Evolutionary conservation across 345 rosid species (phyloP), one percentile per base, ranked within the genome.

Genomic region (Aquilaria malaccensis): DNA sequence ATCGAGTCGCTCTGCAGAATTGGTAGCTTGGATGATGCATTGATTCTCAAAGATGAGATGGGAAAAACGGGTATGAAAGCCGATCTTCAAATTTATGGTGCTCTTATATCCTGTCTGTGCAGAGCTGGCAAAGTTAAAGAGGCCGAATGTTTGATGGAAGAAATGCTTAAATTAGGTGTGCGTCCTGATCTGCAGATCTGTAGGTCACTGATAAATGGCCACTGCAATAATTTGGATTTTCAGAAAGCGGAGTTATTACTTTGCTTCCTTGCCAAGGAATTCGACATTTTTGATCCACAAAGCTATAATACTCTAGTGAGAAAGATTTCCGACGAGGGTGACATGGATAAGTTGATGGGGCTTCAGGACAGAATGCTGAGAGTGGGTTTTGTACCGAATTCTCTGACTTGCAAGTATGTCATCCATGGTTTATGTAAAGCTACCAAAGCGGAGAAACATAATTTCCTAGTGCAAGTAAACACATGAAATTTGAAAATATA

Each of bases 331-430:
- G 87, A 80, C 64, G 78, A 50, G 22, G 90, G 81, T 56, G 74
- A 80, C 74, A 71, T 69, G 67, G 61, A 67, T 41, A 56, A 60
- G 70, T 70, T 80, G 56, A 78, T 81, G 75, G 82, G 74, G 68
- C 69, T 87, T 71, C 97, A 89, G 50, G 76, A 84, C 10, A 78
- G 85, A 61, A 69, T 84, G 80, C 58, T 80, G 82, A 85, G 74
- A 73, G 33, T 85, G 46, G 97, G 97, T 41, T 84, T 79, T 77
- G 77, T 74, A 58, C 94, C 94, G 22, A 81, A 83, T 68, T 70
- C 72, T 22, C 62, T 70, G 32, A 77, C 82, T 52, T 79, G 78
- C 83, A 84, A 80, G 71, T 68, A 81, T 63, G 67, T 83, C 69
- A 79, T 89, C 58, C 74, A 77, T 52, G 74, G 82, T 22, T 72